Evolutionary conservation across 257 asterid species (phyloP).

Genomic region (Petunia axillaris): DNA sequence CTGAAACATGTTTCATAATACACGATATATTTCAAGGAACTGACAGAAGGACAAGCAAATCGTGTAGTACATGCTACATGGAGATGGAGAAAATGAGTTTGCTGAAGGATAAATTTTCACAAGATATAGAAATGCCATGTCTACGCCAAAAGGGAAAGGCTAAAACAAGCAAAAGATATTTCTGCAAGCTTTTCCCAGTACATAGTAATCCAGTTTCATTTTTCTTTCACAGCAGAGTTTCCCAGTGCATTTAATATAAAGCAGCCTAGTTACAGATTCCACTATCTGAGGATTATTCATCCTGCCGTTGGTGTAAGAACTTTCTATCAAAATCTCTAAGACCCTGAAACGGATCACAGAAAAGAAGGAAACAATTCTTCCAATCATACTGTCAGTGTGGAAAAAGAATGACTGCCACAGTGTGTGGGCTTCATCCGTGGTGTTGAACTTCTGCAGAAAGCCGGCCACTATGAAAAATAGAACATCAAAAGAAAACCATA

Average conservation of each 20-base stretch:
- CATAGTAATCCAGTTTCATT: neutral
- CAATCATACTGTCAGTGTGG: neutral
- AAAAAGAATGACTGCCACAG: neutral
- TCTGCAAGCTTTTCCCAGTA: neutral
- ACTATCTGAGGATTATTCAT: neutral
- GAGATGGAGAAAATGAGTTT: too few relatives aligned
- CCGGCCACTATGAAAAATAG: neutral
- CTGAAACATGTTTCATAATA: too few relatives aligned
- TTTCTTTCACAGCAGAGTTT: neutral
- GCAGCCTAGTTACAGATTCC: neutral
- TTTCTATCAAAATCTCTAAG: neutral
- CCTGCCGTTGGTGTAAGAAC: neutral
- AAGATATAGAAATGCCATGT: neutral
- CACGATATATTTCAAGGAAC: too few relatives aligned
- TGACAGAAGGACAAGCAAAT: too few relatives aligned
- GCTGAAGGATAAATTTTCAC: too few relatives aligned
- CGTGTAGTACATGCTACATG: too few relatives aligned
- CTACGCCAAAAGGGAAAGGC: neutral
- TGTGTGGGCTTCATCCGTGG: neutral
- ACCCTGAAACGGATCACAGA: neutral
- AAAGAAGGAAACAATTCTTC: neutral
- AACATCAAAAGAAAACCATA: neutral
- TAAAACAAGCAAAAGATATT: neutral
- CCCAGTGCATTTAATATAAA: neutral
- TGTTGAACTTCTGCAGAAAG: neutral